phyloP scores from a whole-genome alignment of 257 asterid genomes.

The Thymus mandschuricus region DNA sequence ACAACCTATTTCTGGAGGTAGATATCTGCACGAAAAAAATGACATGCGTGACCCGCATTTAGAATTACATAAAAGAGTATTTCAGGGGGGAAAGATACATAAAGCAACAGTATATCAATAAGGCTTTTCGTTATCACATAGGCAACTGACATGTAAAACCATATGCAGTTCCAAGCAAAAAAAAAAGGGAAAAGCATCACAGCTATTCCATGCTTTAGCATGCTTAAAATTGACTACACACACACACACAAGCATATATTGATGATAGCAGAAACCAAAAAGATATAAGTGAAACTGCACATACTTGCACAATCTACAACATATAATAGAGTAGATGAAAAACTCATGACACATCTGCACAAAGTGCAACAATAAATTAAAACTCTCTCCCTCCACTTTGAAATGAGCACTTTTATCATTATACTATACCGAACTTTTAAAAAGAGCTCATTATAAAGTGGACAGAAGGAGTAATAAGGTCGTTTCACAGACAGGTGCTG shows the following conservation, averaged over 20 bases:
- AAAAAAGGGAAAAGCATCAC: background rate
- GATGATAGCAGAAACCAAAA: background rate
- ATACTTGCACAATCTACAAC: background rate
- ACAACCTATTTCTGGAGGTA: conserved; percentile 90
- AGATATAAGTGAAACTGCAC: background rate
- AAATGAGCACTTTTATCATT: too few relatives aligned
- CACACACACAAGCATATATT: background rate
- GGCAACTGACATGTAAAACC: background rate
- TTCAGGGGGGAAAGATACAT: background rate
- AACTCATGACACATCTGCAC: background rate
- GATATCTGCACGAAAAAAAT: conserved; percentile 64
- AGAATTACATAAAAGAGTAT: background rate
- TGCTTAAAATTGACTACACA: background rate
- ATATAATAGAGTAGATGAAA: background rate
- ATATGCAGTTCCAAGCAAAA: background rate
- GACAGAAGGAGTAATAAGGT: background rate
- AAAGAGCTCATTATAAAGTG: too few relatives aligned
- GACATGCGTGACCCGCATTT: background rate
- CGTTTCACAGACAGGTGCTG: background rate
- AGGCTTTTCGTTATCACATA: background rate
- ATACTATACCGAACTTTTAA: too few relatives aligned
- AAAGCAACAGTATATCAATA: background rate
- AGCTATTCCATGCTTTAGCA: background rate
- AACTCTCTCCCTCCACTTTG: too few relatives aligned
- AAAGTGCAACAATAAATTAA: too few relatives aligned